A percentile compares a stretch with the other conserved stretches of the same genome.
Conservation (phyloP, 345 rosid genomes). For the Eucalyptus polybractea region DNA sequence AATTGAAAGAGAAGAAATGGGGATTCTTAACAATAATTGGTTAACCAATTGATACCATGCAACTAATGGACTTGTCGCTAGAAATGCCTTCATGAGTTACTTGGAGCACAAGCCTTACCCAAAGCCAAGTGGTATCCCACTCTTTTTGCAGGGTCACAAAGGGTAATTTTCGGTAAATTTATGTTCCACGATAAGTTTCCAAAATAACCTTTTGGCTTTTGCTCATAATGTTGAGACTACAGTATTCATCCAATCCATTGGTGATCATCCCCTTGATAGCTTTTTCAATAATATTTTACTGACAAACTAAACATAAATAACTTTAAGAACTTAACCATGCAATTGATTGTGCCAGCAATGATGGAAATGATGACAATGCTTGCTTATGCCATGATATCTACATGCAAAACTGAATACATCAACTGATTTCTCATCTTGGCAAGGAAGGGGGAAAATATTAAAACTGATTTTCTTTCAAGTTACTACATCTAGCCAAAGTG, state of each 20-base stretch:
- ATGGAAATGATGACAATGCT: background rate
- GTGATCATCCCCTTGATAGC: no score
- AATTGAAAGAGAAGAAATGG: background rate
- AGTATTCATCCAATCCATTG: no score
- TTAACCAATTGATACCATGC: background rate
- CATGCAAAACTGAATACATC: background rate
- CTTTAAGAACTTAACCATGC: background rate
- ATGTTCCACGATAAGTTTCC: no score
- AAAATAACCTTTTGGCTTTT: no score
- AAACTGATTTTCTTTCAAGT: background rate
- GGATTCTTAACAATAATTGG: background rate
- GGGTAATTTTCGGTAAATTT: fast-evolving
- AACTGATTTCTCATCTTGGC: no score
- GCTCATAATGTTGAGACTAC: no score
- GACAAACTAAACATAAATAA: no score
- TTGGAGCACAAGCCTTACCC: background rate
- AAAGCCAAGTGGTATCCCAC: background rate
- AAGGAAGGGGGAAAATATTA: background rate
- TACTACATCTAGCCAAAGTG: background rate
- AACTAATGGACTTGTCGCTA: background rate
- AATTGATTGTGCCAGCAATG: background rate
- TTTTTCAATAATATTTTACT: no score
- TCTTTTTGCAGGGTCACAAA: background rate
- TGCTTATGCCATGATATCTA: background rate
- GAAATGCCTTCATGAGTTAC: no score